Evolutionary conservation across 179 eudicot species (phyloP), one percentile per base, ranked within the genome.

Genomic region (Heliamphora pulchella): DNA sequence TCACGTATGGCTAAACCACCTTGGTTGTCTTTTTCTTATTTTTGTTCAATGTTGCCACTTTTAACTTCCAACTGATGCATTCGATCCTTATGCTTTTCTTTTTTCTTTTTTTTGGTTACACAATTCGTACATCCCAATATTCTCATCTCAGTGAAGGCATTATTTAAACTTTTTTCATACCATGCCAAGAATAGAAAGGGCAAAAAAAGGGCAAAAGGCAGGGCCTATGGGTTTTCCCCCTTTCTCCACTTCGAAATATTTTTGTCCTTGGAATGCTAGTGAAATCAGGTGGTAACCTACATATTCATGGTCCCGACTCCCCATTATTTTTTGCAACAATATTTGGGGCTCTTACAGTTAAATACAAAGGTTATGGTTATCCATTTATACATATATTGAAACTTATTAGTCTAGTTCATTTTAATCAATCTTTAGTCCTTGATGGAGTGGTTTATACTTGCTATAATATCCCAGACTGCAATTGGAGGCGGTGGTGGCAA

Each of bases 401-500:
- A 5, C 41, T 58, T 54, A 55, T 46, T 5, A 50, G 11, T 10
- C 66, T 11, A 1, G 64, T 74, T 18, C 67, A 2, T 69, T 8
- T 47, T 59, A 54, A 39, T 64, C 41, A 55, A 69, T 70, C 20
- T 41, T 68, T 50, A 64, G 2, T 47, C 76, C 54, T 69, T 62
- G 77, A 69, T 17, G 17, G 31, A n/a, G 53, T 61, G 43, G 2
- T 20, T 81, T 15, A 63, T 47, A 43, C 4, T 15, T 73, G 9
- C 57, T 15, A 71, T 20, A 58, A 15, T 72, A 1, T 75, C 80
- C 63, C 85, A 94, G 99, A 73, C 84, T 82, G 90, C 92, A 47
- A 85, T 89, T 75, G 99, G 99, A 59, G 99, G 98, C 74, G 99
- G 94, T 59, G 93, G 94, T 79, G 98, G 98, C 8, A 85, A 90